Conservation (phyloP, 2,329 filamentous ascomycete species). For the Curvularia sp. region DNA sequence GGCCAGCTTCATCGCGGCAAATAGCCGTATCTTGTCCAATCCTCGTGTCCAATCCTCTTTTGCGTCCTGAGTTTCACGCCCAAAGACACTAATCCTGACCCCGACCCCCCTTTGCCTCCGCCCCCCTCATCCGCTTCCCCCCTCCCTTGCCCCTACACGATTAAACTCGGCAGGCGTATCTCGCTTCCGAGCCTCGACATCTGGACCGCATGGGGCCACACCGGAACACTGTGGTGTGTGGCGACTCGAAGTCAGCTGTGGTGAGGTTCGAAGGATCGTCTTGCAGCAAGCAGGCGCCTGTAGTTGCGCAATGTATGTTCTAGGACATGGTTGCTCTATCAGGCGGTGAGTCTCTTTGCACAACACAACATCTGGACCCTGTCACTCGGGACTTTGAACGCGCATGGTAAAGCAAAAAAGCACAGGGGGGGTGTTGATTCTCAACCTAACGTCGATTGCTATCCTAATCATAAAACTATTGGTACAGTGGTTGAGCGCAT, state of each 20-base stretch:
- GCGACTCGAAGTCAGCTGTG: constrained; percentile 9
- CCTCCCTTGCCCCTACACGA: neutral
- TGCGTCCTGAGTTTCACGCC: neutral
- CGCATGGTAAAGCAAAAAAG: neutral
- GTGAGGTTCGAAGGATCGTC: constrained; percentile 10
- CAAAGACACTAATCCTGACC: constrained; percentile 1
- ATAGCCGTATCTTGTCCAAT: constrained; percentile 3
- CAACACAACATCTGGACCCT: constrained; percentile 4
- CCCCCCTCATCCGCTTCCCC: no score
- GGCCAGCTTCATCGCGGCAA: constrained; percentile 14
- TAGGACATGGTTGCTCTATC: constrained; percentile 5
- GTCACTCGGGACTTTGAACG: neutral
- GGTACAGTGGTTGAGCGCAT: constrained; percentile 8
- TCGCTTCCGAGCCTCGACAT: constrained; percentile 9
- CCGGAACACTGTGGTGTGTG: constrained; percentile 8
- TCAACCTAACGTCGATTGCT: constrained; percentile 3
- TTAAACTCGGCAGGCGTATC: constrained; percentile 5
- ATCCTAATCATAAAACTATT: constrained; percentile 9
- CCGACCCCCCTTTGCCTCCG: neutral
- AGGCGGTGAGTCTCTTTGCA: constrained; percentile 24
- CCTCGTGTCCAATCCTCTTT: constrained; percentile 4
- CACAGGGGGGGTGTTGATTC: neutral
- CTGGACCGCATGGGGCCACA: neutral
- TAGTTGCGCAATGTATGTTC: constrained; percentile 13
- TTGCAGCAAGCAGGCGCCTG: constrained; percentile 14